These are phyloP conservation scores for Venturia aucupariae DNA, from an alignment of 2,329 filamentous ascomycete genomes.

Conservation along the genomic window DNA sequence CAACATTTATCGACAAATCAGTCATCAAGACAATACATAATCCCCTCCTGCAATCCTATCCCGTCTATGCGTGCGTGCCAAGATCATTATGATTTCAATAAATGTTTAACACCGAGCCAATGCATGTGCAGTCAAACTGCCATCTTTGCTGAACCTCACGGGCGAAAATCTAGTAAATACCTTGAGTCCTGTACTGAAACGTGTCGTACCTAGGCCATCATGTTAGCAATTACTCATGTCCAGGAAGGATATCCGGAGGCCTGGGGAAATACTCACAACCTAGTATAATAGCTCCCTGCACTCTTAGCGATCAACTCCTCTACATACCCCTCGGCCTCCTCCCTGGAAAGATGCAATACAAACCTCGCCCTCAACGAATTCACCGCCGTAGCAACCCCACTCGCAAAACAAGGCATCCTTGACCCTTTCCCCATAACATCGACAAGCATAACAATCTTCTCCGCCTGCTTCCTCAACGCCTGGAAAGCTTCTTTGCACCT, in stretches of 20 bases:
- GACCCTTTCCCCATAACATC: slow-evolving; percentile 77
- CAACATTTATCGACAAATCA: not conserved
- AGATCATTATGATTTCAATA: not conserved
- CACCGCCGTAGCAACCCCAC: slow-evolving; percentile 62
- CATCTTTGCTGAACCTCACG: not conserved
- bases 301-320: slow-evolving; percentile 76
- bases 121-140: not conserved
- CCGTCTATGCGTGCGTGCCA: not conserved
- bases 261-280: slow-evolving; percentile 52
- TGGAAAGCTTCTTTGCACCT: slow-evolving; percentile 79
- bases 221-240: slow-evolving; percentile 19
- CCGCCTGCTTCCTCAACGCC: slow-evolving; percentile 67
- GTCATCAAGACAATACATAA: not conserved
- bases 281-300: slow-evolving; percentile 77
- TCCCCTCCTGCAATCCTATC: not conserved
- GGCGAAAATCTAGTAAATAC: slow-evolving; percentile 54
- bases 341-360: slow-evolving; percentile 71
- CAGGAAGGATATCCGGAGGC: not conserved
- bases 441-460: slow-evolving; percentile 72
- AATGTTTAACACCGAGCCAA: not conserved
- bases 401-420: slow-evolving; percentile 76
- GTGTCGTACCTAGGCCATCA: slow-evolving; percentile 57
- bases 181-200: slow-evolving; percentile 81
- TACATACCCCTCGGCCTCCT: slow-evolving; percentile 73
- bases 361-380: slow-evolving; percentile 63